phyloP scores from a whole-genome alignment of 2,329 filamentous ascomycete genomes.

The Penicillium concentricum region DNA sequence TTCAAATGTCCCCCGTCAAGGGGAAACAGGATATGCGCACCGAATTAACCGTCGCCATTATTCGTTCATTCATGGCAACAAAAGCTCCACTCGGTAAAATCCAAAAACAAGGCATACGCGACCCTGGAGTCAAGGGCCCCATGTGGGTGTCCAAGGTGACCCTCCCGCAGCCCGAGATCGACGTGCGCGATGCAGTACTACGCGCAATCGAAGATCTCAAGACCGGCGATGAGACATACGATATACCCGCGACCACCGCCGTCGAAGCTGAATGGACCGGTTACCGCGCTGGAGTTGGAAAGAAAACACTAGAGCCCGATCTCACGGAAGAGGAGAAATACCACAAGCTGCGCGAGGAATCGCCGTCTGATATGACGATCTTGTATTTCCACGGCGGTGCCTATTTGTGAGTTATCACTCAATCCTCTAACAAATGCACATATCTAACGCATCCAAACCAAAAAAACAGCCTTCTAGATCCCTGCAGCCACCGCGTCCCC shows the following conservation, averaged over 20 bases:
- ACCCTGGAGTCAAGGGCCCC: slow-evolving; percentile 69
- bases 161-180: slow-evolving; percentile 57
- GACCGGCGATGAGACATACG: slow-evolving; percentile 39
- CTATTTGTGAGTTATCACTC: slow-evolving; percentile 39
- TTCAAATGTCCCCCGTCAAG: slow-evolving; percentile 67
- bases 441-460: neutral
- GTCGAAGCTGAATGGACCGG: slow-evolving; percentile 50
- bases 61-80: slow-evolving; percentile 63
- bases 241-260: slow-evolving; percentile 33
- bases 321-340: slow-evolving; percentile 47
- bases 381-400: slow-evolving; percentile 51
- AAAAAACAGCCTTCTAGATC: slow-evolving; percentile 42
- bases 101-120: slow-evolving; percentile 63
- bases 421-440: neutral
- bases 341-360: slow-evolving; percentile 38
- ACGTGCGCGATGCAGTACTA: slow-evolving; percentile 39
- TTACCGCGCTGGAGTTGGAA: slow-evolving; percentile 39
- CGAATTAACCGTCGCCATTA: slow-evolving; percentile 67
- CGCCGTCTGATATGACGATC: slow-evolving; percentile 42
- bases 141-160: slow-evolving; percentile 78
- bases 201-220: slow-evolving; percentile 42
- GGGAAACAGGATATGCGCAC: slow-evolving; percentile 77
- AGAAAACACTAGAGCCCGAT: slow-evolving; percentile 39
- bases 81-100: slow-evolving; percentile 57
- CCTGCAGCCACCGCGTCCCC: slow-evolving; percentile 41